A percentile compares a stretch with the other conserved stretches of the same genome.
Evolutionary conservation across 106 monocot species (phyloP).

Genomic region (Alisma plantagoaquatica): DNA sequence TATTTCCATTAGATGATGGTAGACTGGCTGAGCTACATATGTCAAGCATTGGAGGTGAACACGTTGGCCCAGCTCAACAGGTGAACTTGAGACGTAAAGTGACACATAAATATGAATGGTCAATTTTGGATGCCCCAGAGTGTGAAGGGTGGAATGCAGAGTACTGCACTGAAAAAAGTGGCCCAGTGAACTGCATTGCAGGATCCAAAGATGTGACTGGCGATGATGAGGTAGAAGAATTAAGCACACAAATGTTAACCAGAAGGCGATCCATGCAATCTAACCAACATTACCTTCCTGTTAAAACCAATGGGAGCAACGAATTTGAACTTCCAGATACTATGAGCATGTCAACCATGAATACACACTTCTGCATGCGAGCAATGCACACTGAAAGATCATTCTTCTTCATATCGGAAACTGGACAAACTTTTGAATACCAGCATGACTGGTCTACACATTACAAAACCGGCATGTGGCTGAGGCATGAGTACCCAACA

Average conservation of each 20-base stretch:
- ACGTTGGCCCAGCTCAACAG: constrained; percentile 36
- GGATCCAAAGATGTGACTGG: constrained; percentile 37
- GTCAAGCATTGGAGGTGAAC: constrained; percentile 48
- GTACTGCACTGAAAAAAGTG: constrained; percentile 69
- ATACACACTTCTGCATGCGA: constrained; percentile 63
- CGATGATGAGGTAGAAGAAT: constrained; percentile 24
- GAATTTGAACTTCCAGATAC: constrained; percentile 15
- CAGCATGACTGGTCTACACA: constrained; percentile 11
- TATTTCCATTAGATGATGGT: constrained; percentile 81
- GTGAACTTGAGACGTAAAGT: constrained; percentile 34
- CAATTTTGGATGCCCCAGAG: constrained; percentile 71
- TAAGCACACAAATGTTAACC: constrained; percentile 4
- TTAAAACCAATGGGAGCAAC: constrained; percentile 10
- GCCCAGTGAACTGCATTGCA: constrained; percentile 62
- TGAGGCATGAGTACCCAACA: constrained; percentile 59
- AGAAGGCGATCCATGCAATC: constrained; percentile 39
- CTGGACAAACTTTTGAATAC: constrained; percentile 58
- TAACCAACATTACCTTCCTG: constrained; percentile 31
- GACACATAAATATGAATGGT: constrained; percentile 64
- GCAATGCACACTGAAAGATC: constrained; percentile 67
- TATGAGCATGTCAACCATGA: constrained; percentile 34
- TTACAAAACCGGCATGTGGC: constrained; percentile 61
- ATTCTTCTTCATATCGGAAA: constrained; percentile 60
- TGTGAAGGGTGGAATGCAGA: constrained; percentile 97
- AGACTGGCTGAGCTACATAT: constrained; percentile 78